These are phyloP conservation scores for Microcera coccophila DNA, from an alignment of 2,329 filamentous ascomycete species.

Conservation along the genomic window DNA sequence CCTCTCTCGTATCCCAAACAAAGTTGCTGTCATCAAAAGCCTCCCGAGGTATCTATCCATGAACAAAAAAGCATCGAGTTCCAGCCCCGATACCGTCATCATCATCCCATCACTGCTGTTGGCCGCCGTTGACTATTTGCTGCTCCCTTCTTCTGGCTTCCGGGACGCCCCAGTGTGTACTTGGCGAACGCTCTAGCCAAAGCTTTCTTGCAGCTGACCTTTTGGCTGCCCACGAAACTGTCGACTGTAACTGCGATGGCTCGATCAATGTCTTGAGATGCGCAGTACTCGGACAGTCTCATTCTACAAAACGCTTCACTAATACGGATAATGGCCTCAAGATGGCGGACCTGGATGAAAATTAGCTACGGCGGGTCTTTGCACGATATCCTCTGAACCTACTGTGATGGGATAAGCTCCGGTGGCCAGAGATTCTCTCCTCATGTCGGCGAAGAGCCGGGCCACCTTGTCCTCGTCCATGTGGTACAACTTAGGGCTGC, in stretches of 20 bases:
- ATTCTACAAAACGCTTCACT: constrained; percentile 94
- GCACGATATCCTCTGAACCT: constrained; percentile 39
- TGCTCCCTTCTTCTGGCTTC: constrained; percentile 26
- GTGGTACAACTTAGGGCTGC: constrained; percentile 88
- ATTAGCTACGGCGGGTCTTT: too few species aligned
- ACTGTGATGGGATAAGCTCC: constrained; percentile 98
- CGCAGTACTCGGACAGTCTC: constrained; percentile 95
- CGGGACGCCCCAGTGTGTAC: constrained; percentile 64
- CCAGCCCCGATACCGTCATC: not conserved
- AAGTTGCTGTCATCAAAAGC: too few species aligned
- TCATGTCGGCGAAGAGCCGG: constrained; percentile 91
- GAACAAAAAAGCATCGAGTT: too few species aligned
- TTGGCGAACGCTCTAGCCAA: constrained; percentile 93
- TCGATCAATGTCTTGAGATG: constrained; percentile 84
- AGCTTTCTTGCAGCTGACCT: constrained; percentile 96
- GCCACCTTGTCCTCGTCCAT: constrained; percentile 98
- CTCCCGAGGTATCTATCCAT: too few species aligned
- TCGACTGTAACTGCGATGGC: constrained; percentile 96
- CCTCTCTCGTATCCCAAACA: too few species aligned
- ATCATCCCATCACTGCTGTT: constrained; percentile 28
- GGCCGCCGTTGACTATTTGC: constrained; percentile 26
- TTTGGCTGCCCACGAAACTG: constrained; percentile 92
- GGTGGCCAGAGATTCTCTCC: constrained; percentile 85
- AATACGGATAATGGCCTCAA: constrained; percentile 96
- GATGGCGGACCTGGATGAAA: constrained; percentile 74